A percentile compares a stretch with the other conserved stretches of the same genome.
Evolutionary conservation across 2,329 filamentous ascomycete species (phyloP).

Genomic region (Xylaria sp.): DNA sequence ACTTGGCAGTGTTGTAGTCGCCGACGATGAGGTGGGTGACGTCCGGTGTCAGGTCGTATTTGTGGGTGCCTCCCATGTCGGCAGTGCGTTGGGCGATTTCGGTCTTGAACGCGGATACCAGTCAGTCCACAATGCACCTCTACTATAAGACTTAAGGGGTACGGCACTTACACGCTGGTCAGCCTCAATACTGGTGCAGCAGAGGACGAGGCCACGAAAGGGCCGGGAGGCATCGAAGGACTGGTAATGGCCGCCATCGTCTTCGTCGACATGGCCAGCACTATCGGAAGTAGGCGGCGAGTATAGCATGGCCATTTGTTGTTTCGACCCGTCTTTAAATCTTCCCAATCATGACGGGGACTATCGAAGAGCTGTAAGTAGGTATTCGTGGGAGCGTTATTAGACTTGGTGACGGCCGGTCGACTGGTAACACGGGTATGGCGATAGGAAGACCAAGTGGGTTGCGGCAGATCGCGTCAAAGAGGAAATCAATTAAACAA

Average conservation of each 20-base stretch:
- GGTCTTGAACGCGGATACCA: constrained; percentile 42
- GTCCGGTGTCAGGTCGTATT: constrained; percentile 91
- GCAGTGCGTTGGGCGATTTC: constrained; percentile 67
- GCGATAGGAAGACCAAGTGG: background rate
- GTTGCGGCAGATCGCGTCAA: background rate
- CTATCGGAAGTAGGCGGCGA: constrained; percentile 34
- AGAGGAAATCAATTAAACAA: background rate
- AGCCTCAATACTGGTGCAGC: constrained; percentile 83
- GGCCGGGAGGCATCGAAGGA: constrained; percentile 64
- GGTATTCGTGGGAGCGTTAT: background rate
- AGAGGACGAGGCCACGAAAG: constrained; percentile 76
- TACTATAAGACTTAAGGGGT: background rate
- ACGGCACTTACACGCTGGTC: constrained; percentile 75
- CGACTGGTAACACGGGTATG: background rate
- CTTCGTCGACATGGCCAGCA: constrained; percentile 7
- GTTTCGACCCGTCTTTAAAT: background rate
- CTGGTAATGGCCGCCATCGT: background rate
- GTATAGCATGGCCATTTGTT: constrained; percentile 33
- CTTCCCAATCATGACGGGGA: constrained; percentile 15
- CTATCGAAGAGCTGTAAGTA: background rate
- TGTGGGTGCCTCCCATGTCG: constrained; percentile 86
- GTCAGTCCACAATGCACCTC: too few relatives aligned
- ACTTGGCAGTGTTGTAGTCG: constrained; percentile 88
- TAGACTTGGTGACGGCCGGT: background rate
- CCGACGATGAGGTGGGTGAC: constrained; percentile 95